Percentiles rank a stretch among this genome's conserved stretches.
These are phyloP conservation scores for Zalerion maritima DNA, from an alignment of 495 filamentous ascomycete genomes.

Conservation along the genomic window DNA sequence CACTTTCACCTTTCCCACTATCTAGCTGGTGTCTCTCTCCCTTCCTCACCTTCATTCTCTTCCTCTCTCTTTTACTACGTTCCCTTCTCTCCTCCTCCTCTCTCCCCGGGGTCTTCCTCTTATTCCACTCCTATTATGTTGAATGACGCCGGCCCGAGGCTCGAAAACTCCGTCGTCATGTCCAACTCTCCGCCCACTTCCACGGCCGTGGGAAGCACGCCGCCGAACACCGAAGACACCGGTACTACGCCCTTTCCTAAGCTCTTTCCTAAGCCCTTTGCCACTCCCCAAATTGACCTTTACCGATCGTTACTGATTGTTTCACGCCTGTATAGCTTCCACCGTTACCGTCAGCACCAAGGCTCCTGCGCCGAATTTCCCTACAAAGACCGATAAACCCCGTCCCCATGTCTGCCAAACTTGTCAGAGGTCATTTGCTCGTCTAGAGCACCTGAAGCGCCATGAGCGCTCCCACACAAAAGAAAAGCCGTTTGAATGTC, in stretches of 20 bases:
- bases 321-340: slow-evolving; percentile 21
- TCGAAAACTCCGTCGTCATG: slow-evolving; percentile 16
- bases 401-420: slow-evolving; percentile 89
- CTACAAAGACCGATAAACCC: slow-evolving; percentile 93
- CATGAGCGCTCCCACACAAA: slow-evolving; percentile 98
- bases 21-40: background rate
- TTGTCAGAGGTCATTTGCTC: slow-evolving; percentile 83
- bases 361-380: slow-evolving; percentile 33
- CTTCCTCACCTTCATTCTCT: background rate
- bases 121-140: slow-evolving; percentile 17
- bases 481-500: slow-evolving; percentile 97
- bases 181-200: slow-evolving; percentile 17
- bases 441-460: slow-evolving; percentile 92
- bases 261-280: background rate
- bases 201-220: slow-evolving; percentile 8
- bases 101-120: background rate
- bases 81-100: background rate
- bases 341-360: slow-evolving; percentile 38
- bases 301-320: slow-evolving; percentile 6
- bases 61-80: background rate
- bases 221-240: slow-evolving; percentile 18
- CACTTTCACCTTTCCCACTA: background rate
- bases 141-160: slow-evolving; percentile 16
- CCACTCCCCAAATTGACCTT: background rate
- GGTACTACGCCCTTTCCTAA: slow-evolving; percentile 13